Evolutionary conservation across 257 asterid species (phyloP).

Genomic region (Ballota nigra): DNA sequence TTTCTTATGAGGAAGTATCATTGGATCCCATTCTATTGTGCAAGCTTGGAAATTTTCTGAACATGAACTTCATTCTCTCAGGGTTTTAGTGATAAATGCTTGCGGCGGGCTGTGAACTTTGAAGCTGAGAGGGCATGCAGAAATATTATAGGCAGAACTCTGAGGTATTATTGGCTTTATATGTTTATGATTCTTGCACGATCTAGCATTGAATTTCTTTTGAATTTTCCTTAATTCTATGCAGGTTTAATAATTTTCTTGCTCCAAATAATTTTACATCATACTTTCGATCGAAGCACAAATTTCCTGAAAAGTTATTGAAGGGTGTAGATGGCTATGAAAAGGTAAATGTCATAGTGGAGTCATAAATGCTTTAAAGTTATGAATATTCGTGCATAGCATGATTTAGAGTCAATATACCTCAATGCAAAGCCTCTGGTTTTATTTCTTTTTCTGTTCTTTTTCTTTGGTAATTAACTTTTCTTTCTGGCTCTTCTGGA

Average conservation of each 20-base stretch:
- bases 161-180: conserved; percentile 47
- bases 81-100: conserved; percentile 68
- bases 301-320: conserved; percentile 53
- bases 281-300: conserved; percentile 66
- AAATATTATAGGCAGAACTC: conserved; percentile 41
- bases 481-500: conserved; percentile 6
- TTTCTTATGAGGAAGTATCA: not conserved
- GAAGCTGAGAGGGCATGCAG: conserved; percentile 56
- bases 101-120: conserved; percentile 52
- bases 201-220: conserved; percentile 1
- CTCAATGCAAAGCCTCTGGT: not conserved
- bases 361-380: conserved; percentile 32
- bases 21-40: conserved; percentile 14
- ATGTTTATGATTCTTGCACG: not conserved
- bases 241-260: conserved; percentile 53
- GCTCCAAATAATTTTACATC: conserved; percentile 42
- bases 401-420: not conserved
- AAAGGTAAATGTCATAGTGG: conserved; percentile 30
- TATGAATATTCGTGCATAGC: conserved; percentile 19
- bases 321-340: conserved; percentile 54
- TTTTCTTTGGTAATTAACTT: not conserved
- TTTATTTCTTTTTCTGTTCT: not conserved
- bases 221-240: conserved; percentile 16
- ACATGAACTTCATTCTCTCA: conserved; percentile 33
- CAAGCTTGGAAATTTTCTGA: conserved; percentile 8